phyloP scores from a whole-genome alignment of 805 yeast species.

The Myxozyma neotropica region DNA sequence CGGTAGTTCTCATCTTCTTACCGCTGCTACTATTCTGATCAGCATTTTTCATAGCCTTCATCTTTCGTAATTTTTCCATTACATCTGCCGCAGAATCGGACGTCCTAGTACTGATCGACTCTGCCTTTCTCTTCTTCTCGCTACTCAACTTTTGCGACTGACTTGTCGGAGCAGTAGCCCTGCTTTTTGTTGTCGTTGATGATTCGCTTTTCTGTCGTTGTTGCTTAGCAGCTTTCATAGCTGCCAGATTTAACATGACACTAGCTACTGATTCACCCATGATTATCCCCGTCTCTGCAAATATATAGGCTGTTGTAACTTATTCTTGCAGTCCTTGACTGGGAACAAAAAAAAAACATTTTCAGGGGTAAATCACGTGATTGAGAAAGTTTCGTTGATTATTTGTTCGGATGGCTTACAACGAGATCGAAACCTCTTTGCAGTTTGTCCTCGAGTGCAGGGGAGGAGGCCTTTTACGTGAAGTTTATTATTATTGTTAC shows the following conservation, averaged over 20 bases:
- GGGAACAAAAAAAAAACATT: neutral
- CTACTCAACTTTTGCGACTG: neutral
- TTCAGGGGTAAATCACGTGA: slow-evolving; percentile 18
- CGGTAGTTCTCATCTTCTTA: neutral
- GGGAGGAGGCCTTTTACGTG: no score
- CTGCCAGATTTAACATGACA: slow-evolving; percentile 23
- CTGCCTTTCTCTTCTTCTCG: neutral
- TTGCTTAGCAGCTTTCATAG: slow-evolving; percentile 17
- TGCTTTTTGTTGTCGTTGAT: neutral
- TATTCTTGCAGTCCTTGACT: no score
- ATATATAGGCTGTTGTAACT: no score
- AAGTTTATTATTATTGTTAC: no score
- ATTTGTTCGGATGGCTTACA: neutral
- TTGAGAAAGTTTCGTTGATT: neutral
- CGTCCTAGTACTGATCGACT: neutral
- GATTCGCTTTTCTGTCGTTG: neutral
- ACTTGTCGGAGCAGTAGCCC: neutral
- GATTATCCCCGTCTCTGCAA: neutral
- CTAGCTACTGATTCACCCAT: slow-evolving; percentile 28
- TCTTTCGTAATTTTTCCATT: slow-evolving; percentile 21
- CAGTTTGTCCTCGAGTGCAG: no score
- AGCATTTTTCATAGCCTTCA: slow-evolving; percentile 12
- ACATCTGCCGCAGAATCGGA: slow-evolving; percentile 18
- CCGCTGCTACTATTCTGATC: neutral
- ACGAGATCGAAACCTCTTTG: neutral